Base-by-base conservation (phyloP, 352 stramenopile species). In the Pseudoperonospora humuli region DNA sequence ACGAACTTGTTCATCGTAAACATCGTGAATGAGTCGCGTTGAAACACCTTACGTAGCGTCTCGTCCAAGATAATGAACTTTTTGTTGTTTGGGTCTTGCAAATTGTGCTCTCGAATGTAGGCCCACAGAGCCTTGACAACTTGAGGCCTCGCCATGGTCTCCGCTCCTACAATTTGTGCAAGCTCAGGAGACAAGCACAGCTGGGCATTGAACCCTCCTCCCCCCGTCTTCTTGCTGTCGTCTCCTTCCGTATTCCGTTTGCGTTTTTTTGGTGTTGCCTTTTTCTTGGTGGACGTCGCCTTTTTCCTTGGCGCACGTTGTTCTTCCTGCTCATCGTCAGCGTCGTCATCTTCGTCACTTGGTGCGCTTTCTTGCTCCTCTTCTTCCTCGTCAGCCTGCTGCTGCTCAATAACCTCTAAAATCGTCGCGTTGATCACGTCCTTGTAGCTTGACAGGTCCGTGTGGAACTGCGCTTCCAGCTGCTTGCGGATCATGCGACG, bases 121-220 rank as follows among this genome's bases (percentile, higher is more conserved):
- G 94, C 84, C 95, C 95, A 98, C 2, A 98, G 45, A n/a, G 68
- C 64, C 56, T 98, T 98, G 24, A 97, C 89, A 26, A 98, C 83
- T 47, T 97, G 86, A 6, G 90, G 89, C 2, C 93, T 70, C 2
- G 88, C 82, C 79, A 94, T 93, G 27, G 70, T 65, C 3, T 93
- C 78, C 0, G 72, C 70, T 23, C 87, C 76, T 0, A 95, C 73
- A n/a, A 98, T 75, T 14, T 54, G 49, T 14, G 74, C 77, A 3
- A 95, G 71, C 43, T 88, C 81, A 0, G 83, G 83, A 4, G 75
- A 90, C 31, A 95, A 50, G 26, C 68, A 67, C 29, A 92, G 59
- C 54, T 84, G 53, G 38, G 76, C 71, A 45, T 88, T 86, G 48
- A 93, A 93, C n/a, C 70, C 78, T 45, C 77, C 70, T 11, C 40